Conservation (phyloP, 176 grass and related monocot species). For the Ensete glaucum region DNA sequence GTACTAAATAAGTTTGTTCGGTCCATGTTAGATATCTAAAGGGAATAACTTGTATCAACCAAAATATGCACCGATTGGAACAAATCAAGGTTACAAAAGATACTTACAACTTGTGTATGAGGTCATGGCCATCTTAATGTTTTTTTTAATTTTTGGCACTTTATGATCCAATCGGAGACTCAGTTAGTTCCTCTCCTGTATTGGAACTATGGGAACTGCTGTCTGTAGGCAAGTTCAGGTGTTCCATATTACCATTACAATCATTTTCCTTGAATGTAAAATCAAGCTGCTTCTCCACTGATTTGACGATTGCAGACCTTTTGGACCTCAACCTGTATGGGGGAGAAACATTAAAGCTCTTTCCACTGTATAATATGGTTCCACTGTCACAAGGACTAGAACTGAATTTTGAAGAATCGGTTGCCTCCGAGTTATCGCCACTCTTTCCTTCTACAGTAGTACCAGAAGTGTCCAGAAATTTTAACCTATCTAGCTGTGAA, state of each 20-base stretch:
- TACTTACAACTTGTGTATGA: constrained; percentile 35
- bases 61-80: neutral
- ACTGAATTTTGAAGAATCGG: constrained; percentile 33
- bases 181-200: constrained; percentile 19
- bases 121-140: constrained; percentile 26
- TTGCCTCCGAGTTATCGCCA: constrained; percentile 19
- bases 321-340: constrained; percentile 66
- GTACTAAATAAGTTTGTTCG: too few species aligned
- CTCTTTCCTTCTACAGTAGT: constrained; percentile 33
- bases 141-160: constrained; percentile 27
- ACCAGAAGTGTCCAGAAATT: constrained; percentile 27
- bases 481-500: constrained; percentile 28
- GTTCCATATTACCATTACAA: constrained; percentile 29
- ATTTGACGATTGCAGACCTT: constrained; percentile 52
- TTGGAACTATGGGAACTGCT: constrained; percentile 28
- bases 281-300: constrained; percentile 79
- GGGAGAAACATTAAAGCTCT: constrained; percentile 68
- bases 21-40: too few species aligned
- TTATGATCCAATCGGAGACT: constrained; percentile 28
- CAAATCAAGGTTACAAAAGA: neutral
- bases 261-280: constrained; percentile 45
- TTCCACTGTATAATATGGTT: constrained; percentile 19
- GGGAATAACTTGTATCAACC: too few species aligned
- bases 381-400: constrained; percentile 33
- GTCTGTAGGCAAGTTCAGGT: constrained; percentile 27